A percentile compares a stretch with the other conserved stretches of the same genome.
Conservation (phyloP, 1,284 basidiomycete species). For the Trametes hirsuta region DNA sequence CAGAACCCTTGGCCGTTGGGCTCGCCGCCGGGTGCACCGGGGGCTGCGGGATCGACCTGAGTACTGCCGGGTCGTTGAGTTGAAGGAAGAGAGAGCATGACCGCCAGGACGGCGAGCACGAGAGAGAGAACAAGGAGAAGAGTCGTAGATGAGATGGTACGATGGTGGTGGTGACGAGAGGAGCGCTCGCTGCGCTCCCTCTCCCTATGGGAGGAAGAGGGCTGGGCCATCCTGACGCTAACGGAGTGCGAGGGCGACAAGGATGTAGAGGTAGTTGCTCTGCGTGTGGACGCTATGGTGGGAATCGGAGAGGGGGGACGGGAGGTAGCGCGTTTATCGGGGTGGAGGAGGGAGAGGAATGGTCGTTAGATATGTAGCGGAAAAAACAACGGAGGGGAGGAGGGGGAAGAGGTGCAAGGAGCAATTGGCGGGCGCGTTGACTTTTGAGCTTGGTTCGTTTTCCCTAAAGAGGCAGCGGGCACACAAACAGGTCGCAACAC, state of each 20-base stretch:
- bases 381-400: conserved; percentile 23
- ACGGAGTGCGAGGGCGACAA: conserved; percentile 77
- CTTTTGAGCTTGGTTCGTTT: conserved; percentile 33
- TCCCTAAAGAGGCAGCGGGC: conserved; percentile 19
- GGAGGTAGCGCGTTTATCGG: conserved; percentile 27
- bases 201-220: conserved; percentile 77
- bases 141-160: conserved; percentile 87
- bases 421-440: conserved; percentile 19
- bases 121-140: conserved; percentile 82
- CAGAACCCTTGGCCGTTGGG: conserved; percentile 57
- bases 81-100: conserved; percentile 82
- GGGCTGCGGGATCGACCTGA: conserved; percentile 27
- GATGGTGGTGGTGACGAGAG: conserved; percentile 71
- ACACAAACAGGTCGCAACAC: conserved; percentile 31
- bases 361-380: conserved; percentile 24
- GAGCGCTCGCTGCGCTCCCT: conserved; percentile 59
- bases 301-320: conserved; percentile 23
- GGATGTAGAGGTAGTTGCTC: conserved; percentile 61
- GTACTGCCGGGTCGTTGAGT: conserved; percentile 31
- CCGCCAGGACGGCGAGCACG: conserved; percentile 78
- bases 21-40: conserved; percentile 39
- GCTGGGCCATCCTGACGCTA: conserved; percentile 82
- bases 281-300: conserved; percentile 69
- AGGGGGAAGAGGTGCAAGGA: conserved; percentile 24
- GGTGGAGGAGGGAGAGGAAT: conserved; percentile 17